Conservation (phyloP, 1,284 basidiomycete genomes). For the Apiotrichum montevideense region DNA sequence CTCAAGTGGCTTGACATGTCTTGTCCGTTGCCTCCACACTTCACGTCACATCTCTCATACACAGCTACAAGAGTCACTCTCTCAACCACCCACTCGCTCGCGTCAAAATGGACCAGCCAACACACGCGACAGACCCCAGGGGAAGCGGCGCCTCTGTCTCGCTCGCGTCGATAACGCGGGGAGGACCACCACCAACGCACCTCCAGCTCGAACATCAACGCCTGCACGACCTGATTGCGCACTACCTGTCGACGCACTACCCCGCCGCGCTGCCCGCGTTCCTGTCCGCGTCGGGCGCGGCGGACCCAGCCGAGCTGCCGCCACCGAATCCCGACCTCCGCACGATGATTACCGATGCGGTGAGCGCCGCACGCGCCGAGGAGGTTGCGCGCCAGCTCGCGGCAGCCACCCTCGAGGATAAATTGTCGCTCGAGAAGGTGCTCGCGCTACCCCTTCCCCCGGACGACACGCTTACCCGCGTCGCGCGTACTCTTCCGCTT, state of each 20-base stretch:
- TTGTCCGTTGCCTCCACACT: too few relatives aligned
- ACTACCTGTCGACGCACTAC: conserved; percentile 38
- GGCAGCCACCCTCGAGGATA: conserved; percentile 7
- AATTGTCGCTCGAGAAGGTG: conserved; percentile 18
- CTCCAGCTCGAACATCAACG: too few relatives aligned
- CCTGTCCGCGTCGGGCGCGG: conserved; percentile 24
- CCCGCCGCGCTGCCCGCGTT: conserved; percentile 37
- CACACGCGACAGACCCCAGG: too few relatives aligned
- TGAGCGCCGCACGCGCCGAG: conserved; percentile 19
- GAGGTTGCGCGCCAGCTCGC: conserved; percentile 8
- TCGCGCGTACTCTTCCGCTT: conserved; percentile 17
- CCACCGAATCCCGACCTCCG: conserved; percentile 36
- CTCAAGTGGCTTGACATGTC: too few relatives aligned
- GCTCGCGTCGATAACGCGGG: too few relatives aligned
- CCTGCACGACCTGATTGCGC: conserved; percentile 33
- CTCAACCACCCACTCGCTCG: too few relatives aligned
- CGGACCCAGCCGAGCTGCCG: conserved; percentile 13
- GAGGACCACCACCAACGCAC: too few relatives aligned
- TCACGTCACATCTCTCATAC: too few relatives aligned
- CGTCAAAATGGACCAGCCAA: too few relatives aligned
- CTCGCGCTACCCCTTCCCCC: conserved; percentile 16
- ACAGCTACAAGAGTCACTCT: too few relatives aligned
- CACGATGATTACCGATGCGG: conserved; percentile 32
- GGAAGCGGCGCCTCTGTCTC: too few relatives aligned
- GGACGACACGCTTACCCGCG: conserved; percentile 16